A percentile compares a stretch with the other conserved stretches of the same genome.
These are phyloP conservation scores for Pseudomassariella vexata DNA, from an alignment of 2,329 filamentous ascomycete species.

Conservation along the genomic window DNA sequence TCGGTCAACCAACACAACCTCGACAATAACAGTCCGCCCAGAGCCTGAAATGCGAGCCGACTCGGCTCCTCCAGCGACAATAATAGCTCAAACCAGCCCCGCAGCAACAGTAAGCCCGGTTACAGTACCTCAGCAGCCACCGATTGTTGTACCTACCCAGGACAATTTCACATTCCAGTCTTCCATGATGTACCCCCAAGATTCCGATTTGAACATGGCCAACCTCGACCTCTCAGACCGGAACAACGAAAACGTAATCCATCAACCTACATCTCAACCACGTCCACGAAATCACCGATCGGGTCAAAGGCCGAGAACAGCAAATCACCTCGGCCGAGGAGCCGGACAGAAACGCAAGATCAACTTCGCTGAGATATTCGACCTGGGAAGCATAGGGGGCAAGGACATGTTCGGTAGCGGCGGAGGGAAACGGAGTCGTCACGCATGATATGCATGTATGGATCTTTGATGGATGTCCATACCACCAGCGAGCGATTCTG, in stretches of 20 bases:
- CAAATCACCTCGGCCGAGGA: constrained; percentile 50
- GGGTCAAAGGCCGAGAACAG: constrained; percentile 16
- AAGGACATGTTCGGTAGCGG: constrained; percentile 51
- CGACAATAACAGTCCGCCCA: constrained; percentile 25
- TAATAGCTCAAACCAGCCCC: constrained; percentile 10
- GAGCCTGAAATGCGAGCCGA: constrained; percentile 27
- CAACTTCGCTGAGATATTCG: constrained; percentile 71
- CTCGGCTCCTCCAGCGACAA: constrained; percentile 23
- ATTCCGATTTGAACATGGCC: constrained; percentile 53
- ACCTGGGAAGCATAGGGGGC: constrained; percentile 57
- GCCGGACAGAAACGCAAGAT: constrained; percentile 69
- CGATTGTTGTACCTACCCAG: constrained; percentile 46
- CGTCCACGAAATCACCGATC: constrained; percentile 17
- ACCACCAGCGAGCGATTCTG: neutral
- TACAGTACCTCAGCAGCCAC: constrained; percentile 14
- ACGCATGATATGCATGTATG: constrained; percentile 27
- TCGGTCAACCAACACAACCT: constrained; percentile 37
- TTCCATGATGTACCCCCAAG: constrained; percentile 51
- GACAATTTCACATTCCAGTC: constrained; percentile 68
- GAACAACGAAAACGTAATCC: constrained; percentile 29
- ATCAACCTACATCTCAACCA: constrained; percentile 22
- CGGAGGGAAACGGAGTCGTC: constrained; percentile 43
- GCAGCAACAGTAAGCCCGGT: constrained; percentile 8
- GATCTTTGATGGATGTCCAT: neutral
- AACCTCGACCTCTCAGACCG: constrained; percentile 55